A percentile compares a stretch with the other conserved stretches of the same genome.
These are phyloP conservation scores for Peniophora sp. DNA, from an alignment of 1,284 basidiomycete genomes.

Conservation along the genomic window DNA sequence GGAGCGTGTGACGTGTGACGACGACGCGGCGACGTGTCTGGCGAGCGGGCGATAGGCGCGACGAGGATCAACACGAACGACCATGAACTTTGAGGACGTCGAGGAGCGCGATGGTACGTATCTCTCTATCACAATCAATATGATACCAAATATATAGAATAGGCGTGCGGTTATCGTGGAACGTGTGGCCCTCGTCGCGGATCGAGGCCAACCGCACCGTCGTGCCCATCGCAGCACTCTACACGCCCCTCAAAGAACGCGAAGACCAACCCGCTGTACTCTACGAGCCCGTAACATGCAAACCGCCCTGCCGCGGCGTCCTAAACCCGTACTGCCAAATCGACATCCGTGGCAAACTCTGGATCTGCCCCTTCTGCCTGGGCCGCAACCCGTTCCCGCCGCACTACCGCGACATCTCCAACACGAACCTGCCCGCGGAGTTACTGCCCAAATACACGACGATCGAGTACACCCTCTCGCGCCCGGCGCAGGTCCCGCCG, in stretches of 20 bases:
- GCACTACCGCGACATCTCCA: slow-evolving; percentile 98
- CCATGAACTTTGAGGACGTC: slow-evolving; percentile 48
- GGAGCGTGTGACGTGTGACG: not conserved
- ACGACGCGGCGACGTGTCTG: slow-evolving; percentile 12
- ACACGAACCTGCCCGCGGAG: slow-evolving; percentile 94
- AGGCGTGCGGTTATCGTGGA: slow-evolving; percentile 95
- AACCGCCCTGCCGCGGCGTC: slow-evolving; percentile 94
- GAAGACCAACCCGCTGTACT: slow-evolving; percentile 94
- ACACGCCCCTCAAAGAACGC: slow-evolving; percentile 92
- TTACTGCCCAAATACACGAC: slow-evolving; percentile 97
- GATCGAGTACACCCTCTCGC: slow-evolving; percentile 95
- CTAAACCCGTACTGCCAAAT: slow-evolving; percentile 99
- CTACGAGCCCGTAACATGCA: slow-evolving; percentile 98
- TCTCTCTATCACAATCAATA: not conserved
- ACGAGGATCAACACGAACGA: not conserved
- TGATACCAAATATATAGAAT: not conserved
- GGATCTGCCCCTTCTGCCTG: slow-evolving; percentile 99
- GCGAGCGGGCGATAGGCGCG: not conserved
- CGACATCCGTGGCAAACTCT: slow-evolving; percentile 96
- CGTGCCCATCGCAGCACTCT: slow-evolving; percentile 96
- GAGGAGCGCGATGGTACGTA: slow-evolving; percentile 55
- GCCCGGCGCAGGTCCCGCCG: slow-evolving; percentile 88
- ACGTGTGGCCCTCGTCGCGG: slow-evolving; percentile 96
- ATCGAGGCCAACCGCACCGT: slow-evolving; percentile 98
- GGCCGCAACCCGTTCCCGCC: slow-evolving; percentile 96